Evolutionary conservation across 306 rosid species (phyloP), one percentile per base, ranked within the genome.

Genomic region (Quercus bicolor): DNA sequence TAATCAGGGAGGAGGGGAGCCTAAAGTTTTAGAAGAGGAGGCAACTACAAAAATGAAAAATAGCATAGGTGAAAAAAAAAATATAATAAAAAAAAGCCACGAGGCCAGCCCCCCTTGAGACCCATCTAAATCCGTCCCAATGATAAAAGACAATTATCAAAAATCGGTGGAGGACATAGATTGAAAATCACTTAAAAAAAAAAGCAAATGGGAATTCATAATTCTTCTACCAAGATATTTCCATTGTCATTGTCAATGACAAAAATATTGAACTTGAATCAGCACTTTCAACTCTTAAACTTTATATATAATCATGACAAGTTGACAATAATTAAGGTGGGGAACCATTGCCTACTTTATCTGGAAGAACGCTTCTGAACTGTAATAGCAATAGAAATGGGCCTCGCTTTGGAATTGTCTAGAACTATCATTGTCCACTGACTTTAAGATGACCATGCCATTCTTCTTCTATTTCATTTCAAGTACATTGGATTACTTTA

Each of bases 51-150:
- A 37, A 37, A 37, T 37, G 11, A 37, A 37, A 37, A 37, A 37
- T 37, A 37, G 11, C 11, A 37, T 7, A 7, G 10, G 10, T 7
- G 2, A 37, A 37, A 7, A 29, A 3, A 7, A 37, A 0, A 0
- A 6, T 5, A 0, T 5, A 5, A 1, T 1, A 5, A 6, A 0
- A 34, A 6, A 37, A 1, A 10, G 1, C 11, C 3, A 8, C 2
- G 2, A 2, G 45, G 3, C 10, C 2, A 1, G 3, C 0, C 0
- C 11, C 11, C 45, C 3, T 2, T 37, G 0, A 0, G 1, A 2
- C 3, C 1, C 3, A 37, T 11, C 11, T 7, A 2, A 37, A 0
- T 37, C 11, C 2, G 2, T 37, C 2, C 9, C 0, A 2, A 0
- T 37, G 11, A 7, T 37, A 37, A 37, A 37, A 37, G 0, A 0